Conservation (phyloP, 345 rosid species). For the Toxicodendron radicans region DNA sequence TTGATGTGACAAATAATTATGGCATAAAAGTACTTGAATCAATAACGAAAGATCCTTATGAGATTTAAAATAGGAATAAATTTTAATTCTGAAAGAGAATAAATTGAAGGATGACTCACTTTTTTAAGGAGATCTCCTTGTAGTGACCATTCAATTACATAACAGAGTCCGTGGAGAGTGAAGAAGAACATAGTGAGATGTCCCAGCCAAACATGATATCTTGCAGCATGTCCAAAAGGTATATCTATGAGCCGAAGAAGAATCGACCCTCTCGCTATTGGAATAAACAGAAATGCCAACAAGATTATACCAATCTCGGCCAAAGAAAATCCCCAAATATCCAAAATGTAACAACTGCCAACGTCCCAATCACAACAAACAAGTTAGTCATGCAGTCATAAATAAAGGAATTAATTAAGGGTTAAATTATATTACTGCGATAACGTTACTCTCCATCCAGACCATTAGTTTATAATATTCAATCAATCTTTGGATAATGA, state of each 20-base stretch:
- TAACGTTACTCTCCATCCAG: no score
- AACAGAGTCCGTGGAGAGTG: conserved; percentile 69
- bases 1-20: no score
- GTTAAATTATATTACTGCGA: no score
- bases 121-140: conserved; percentile 46
- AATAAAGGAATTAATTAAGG: no score
- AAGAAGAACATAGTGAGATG: conserved; percentile 71
- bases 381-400: no score
- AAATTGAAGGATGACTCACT: conserved; percentile 35
- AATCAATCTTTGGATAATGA: no score
- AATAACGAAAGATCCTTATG: no score
- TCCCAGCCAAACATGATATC: conserved; percentile 88
- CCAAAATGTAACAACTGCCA: conserved; percentile 38
- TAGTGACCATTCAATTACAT: conserved; percentile 51
- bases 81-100: no score
- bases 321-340: conserved; percentile 50
- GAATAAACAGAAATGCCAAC: conserved; percentile 73
- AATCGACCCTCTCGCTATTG: conserved; percentile 74
- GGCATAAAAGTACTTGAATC: no score
- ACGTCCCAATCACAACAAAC: no score
- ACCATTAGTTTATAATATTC: no score
- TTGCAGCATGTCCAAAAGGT: conserved; percentile 87
- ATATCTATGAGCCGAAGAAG: conserved; percentile 75
- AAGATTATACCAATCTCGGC: conserved; percentile 63
- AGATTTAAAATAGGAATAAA: no score